Evolutionary conservation across 495 filamentous ascomycete species (phyloP), one percentile per base, ranked within the genome.

Genomic region (Collariella sp.): DNA sequence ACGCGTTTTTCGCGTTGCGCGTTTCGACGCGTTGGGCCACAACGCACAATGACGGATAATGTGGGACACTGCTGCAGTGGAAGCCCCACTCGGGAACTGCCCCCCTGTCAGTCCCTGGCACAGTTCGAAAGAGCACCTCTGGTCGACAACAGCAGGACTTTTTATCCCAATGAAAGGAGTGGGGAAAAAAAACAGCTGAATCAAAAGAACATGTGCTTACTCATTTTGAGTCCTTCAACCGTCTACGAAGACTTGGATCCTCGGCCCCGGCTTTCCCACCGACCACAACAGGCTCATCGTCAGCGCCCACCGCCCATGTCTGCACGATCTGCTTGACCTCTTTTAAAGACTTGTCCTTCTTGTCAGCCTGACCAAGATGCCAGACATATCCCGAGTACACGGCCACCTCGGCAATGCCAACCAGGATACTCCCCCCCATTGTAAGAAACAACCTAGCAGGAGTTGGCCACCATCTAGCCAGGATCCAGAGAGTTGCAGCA

Each of bases 361-460:
- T 75, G 59, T 85, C 84, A 1, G 88, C 88, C 63, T 87, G 75
- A 24, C 82, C 79, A 24, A 95, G 70, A 63, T 89, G 83, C 71
- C 83, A 77, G 39, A 95, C 68, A 71, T 95, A 98, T 7, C 89
- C 88, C 11, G 79, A 82, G 68, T 97, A 96, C 35, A 97, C 81
- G 20, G 84, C 83, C 10, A 93, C 84, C 68, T 98, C 93, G 5
- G 89, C 91, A 42, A 94, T 73, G 3, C 84, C 90, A 20, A 96
- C 88, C 18, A 87, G 55, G 3, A 80, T 64, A 50, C 82, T 84
- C 3, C 84, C 83, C 9, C 76, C 76, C 72, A 91, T 76, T 34
- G 83, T 86, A 18, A 88, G 68, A 15, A 82, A 86, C 39, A 91
- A 66, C 46, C 87, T 67, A 33, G 79, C 73, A 1, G 87, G 83